Conservation (phyloP, 345 rosid genomes). For the Lumnitzera littorea region DNA sequence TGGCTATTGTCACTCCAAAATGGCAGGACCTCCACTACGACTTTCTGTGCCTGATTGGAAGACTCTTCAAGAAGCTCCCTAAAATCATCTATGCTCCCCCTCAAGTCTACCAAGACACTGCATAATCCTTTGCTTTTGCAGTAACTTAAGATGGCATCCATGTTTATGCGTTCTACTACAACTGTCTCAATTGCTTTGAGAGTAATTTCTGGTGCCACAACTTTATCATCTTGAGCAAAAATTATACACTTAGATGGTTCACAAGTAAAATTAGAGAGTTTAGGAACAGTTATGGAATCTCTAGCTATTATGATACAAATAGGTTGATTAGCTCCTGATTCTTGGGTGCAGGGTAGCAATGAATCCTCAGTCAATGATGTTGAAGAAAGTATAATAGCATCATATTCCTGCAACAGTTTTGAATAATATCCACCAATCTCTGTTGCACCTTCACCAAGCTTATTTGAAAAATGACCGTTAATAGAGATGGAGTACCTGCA, state of each 20-base stretch:
- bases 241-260: conserved; percentile 27
- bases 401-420: conserved; percentile 61
- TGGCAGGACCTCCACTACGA: conserved; percentile 56
- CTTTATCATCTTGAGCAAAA: conserved; percentile 25
- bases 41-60: conserved; percentile 40
- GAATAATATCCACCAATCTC: conserved; percentile 66
- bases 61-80: conserved; percentile 45
- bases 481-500: conserved; percentile 63
- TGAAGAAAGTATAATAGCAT: conserved; percentile 48
- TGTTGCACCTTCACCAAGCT: conserved; percentile 53
- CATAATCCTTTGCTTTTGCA: conserved; percentile 45
- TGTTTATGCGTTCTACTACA: conserved; percentile 29
- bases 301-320: conserved; percentile 35
- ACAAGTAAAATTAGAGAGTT: conserved; percentile 17
- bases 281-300: conserved; percentile 17
- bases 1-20: conserved; percentile 31
- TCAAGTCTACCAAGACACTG: conserved; percentile 58
- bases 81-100: conserved; percentile 40
- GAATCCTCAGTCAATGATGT: conserved; percentile 28
- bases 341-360: conserved; percentile 37
- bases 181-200: conserved; percentile 36
- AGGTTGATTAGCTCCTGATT: conserved; percentile 61
- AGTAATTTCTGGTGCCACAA: conserved; percentile 22
- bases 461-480: conserved; percentile 45
- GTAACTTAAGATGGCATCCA: conserved; percentile 45